Evolutionary conservation across 1,139 yeast genomes (phyloP).

Genomic region (Saccharomyces pastorianus): DNA sequence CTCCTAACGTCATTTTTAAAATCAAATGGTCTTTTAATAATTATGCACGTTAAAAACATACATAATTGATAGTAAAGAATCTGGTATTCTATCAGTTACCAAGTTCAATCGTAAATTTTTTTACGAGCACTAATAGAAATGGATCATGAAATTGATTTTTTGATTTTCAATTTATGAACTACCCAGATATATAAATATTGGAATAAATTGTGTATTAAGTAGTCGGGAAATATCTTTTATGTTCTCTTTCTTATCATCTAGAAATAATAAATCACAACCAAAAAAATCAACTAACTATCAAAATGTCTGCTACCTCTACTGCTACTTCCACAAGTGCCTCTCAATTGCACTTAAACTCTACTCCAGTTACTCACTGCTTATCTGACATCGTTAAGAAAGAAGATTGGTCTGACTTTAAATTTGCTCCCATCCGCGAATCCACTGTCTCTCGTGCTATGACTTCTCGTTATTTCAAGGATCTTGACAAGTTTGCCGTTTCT

Average conservation of each 20-base stretch:
- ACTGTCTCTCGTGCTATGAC: slow-evolving; percentile 84
- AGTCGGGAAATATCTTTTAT: not conserved
- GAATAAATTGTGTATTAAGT: not conserved
- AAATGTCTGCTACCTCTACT: slow-evolving; percentile 1
- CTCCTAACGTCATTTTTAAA: not conserved
- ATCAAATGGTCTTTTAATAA: not conserved
- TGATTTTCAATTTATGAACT: not conserved
- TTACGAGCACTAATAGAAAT: not conserved
- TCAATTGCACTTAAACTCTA: slow-evolving; percentile 23
- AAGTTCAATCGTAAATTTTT: not conserved
- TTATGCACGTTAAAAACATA: not conserved
- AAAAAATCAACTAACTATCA: not conserved
- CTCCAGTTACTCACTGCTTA: slow-evolving; percentile 33
- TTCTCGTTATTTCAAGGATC: slow-evolving; percentile 61
- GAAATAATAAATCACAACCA: not conserved
- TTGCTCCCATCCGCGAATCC: slow-evolving; percentile 69
- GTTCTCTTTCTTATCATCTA: not conserved
- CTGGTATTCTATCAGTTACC: not conserved
- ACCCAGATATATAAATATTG: not conserved
- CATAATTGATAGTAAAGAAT: not conserved
- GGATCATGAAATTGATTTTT: not conserved
- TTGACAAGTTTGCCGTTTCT: slow-evolving; percentile 67
- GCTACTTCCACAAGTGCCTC: slow-evolving; percentile 10
- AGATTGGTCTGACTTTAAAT: slow-evolving; percentile 62
- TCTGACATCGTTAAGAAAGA: slow-evolving; percentile 32